These are phyloP conservation scores for Phytophthora melonis DNA, from an alignment of 352 stramenopile genomes.

Conservation along the genomic window DNA sequence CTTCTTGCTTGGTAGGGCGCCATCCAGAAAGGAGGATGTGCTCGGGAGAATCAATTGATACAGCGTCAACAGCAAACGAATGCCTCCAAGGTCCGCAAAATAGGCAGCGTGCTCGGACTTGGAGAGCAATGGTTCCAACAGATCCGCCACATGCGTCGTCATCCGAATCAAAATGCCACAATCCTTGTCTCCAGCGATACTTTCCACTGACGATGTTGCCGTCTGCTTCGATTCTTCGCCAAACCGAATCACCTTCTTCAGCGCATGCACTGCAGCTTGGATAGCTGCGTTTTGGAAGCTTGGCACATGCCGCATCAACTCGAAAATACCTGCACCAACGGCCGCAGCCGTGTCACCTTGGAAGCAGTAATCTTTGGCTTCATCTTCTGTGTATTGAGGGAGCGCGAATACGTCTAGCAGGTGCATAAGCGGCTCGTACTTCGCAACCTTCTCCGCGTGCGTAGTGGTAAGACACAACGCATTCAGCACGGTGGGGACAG, in stretches of 20 bases:
- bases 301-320: slow-evolving; percentile 96
- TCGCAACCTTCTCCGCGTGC: slow-evolving; percentile 91
- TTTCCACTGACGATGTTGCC: slow-evolving; percentile 6
- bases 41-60: slow-evolving; percentile 90
- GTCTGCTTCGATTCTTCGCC: slow-evolving; percentile 56
- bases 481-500: slow-evolving; percentile 94
- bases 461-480: slow-evolving; percentile 94
- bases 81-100: slow-evolving; percentile 93
- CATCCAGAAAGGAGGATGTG: slow-evolving; percentile 83
- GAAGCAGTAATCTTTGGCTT: slow-evolving; percentile 88
- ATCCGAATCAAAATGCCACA: slow-evolving; percentile 68
- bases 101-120: slow-evolving; percentile 93
- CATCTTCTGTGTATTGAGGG: slow-evolving; percentile 86
- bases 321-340: slow-evolving; percentile 94
- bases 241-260: slow-evolving; percentile 92
- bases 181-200: slow-evolving; percentile 29
- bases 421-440: slow-evolving; percentile 92
- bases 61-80: slow-evolving; percentile 90
- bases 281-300: slow-evolving; percentile 89
- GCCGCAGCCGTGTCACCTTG: slow-evolving; percentile 94
- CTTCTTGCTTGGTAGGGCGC: slow-evolving; percentile 40
- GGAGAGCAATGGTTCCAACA: slow-evolving; percentile 95
- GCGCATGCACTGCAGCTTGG: slow-evolving; percentile 87
- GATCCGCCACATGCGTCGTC: slow-evolving; percentile 88
- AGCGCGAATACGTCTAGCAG: slow-evolving; percentile 93